Percentiles rank a stretch among this genome's conserved stretches.
These are phyloP conservation scores for Helicostylum pulchrum DNA, from an alignment of 192 early-diverging fungal species.

Conservation along the genomic window DNA sequence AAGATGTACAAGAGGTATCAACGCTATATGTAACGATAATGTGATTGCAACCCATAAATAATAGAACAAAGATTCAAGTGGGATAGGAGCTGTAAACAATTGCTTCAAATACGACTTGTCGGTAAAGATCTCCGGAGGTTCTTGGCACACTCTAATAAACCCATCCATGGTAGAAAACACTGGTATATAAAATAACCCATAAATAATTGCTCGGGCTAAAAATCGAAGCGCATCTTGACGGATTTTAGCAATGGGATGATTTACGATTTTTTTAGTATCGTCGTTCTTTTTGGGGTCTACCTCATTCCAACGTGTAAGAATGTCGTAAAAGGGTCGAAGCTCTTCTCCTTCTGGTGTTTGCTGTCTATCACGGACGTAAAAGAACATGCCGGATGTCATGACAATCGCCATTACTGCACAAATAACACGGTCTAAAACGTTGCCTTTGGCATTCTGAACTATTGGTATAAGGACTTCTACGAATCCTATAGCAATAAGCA, in stretches of 20 bases:
- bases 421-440: conserved; percentile 1
- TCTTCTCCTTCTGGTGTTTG: conserved; percentile 3
- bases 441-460: background rate
- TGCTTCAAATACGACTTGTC: background rate
- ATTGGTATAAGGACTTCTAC: conserved; percentile 4
- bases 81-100: background rate
- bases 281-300: background rate
- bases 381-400: conserved; percentile 10
- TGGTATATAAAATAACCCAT: background rate
- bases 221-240: conserved; percentile 2
- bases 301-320: conserved; percentile 14
- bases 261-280: background rate
- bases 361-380: conserved; percentile 4
- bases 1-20: conserved; percentile 5
- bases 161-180: conserved; percentile 10
- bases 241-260: background rate
- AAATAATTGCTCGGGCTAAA: background rate
- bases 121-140: background rate
- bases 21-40: background rate
- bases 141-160: conserved; percentile 7
- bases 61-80: conserved; percentile 2
- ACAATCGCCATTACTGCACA: conserved; percentile 9
- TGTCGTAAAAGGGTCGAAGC: conserved; percentile 10
- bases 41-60: conserved; percentile 9
- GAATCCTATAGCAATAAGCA: background rate